Evolutionary conservation across 2,329 filamentous ascomycete species (phyloP).

Genomic region (Aspergillus aculeatinus): DNA sequence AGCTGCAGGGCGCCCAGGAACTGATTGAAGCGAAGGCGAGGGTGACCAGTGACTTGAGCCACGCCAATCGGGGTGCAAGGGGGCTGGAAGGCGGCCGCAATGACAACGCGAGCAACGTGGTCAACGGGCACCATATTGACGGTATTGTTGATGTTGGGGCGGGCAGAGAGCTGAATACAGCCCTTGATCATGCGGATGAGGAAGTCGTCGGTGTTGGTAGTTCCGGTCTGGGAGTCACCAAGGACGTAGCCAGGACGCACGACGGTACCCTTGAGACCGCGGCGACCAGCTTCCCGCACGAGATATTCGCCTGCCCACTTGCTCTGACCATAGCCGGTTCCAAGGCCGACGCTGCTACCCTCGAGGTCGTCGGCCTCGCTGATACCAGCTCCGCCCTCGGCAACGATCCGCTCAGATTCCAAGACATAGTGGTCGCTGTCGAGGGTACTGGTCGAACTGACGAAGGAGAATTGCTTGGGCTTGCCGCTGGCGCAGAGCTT

Average conservation of each 20-base stretch:
- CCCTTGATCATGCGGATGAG: conserved; percentile 83
- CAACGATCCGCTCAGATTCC: conserved; percentile 63
- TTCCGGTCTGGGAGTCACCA: conserved; percentile 68
- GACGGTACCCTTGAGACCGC: conserved; percentile 73
- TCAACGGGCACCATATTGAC: conserved; percentile 87
- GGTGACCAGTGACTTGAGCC: conserved; percentile 76
- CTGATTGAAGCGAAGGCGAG: conserved; percentile 73
- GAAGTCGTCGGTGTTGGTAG: conserved; percentile 82
- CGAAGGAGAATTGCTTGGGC: conserved; percentile 76
- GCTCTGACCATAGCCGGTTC: conserved; percentile 84
- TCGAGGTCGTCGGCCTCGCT: conserved; percentile 74
- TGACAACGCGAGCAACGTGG: conserved; percentile 77
- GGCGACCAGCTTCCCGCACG: conserved; percentile 72
- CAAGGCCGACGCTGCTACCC: conserved; percentile 72
- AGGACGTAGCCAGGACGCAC: conserved; percentile 83
- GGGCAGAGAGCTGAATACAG: conserved; percentile 72
- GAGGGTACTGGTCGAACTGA: conserved; percentile 78
- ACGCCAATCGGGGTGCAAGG: conserved; percentile 59
- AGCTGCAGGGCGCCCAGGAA: conserved; percentile 68
- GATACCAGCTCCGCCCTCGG: conserved; percentile 63
- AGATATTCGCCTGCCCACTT: conserved; percentile 81
- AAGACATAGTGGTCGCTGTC: conserved; percentile 80
- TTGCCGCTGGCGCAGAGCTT: conserved; percentile 73
- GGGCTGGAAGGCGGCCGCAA: conserved; percentile 69
- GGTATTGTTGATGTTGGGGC: conserved; percentile 79